Evolutionary conservation across 352 stramenopile genomes (phyloP).

Genomic region (Pseudoperonospora humuli): DNA sequence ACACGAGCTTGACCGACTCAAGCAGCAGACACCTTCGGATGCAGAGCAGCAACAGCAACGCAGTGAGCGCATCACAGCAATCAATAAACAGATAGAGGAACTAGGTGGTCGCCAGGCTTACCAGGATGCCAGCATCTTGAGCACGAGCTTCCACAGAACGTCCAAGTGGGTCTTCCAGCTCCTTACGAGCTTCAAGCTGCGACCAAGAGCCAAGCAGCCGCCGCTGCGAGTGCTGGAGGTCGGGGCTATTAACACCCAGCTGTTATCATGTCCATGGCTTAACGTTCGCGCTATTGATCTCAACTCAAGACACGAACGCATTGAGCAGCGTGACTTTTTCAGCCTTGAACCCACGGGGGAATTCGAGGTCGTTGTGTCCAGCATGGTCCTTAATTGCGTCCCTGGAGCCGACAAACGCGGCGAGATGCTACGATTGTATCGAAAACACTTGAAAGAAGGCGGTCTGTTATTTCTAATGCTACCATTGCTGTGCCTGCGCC

Average conservation of each 20-base stretch:
- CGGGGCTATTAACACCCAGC: constrained; percentile 94
- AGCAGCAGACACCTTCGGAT: constrained; percentile 25
- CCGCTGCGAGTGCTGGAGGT: constrained; percentile 72
- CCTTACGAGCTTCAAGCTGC: constrained; percentile 69
- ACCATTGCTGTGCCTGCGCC: constrained; percentile 60
- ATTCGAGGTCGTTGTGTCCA: constrained; percentile 91
- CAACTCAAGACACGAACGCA: constrained; percentile 84
- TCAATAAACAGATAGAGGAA: constrained; percentile 69
- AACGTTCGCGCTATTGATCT: constrained; percentile 93
- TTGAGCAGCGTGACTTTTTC: constrained; percentile 91
- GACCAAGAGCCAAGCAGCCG: constrained; percentile 58
- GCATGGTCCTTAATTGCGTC: constrained; percentile 96
- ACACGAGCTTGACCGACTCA: constrained; percentile 55
- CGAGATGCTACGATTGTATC: constrained; percentile 62
- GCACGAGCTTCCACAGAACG: constrained; percentile 91
- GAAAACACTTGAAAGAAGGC: constrained; percentile 40
- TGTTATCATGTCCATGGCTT: constrained; percentile 91
- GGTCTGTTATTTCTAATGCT: constrained; percentile 73
- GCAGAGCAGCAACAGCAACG: constrained; percentile 19
- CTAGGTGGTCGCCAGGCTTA: constrained; percentile 90
- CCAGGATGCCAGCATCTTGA: constrained; percentile 92
- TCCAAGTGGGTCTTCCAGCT: constrained; percentile 93
- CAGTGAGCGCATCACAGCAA: constrained; percentile 30
- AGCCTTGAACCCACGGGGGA: constrained; percentile 48
- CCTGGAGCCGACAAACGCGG: constrained; percentile 79